phyloP scores from a whole-genome alignment of 805 yeast species.

The Candida ficus region DNA sequence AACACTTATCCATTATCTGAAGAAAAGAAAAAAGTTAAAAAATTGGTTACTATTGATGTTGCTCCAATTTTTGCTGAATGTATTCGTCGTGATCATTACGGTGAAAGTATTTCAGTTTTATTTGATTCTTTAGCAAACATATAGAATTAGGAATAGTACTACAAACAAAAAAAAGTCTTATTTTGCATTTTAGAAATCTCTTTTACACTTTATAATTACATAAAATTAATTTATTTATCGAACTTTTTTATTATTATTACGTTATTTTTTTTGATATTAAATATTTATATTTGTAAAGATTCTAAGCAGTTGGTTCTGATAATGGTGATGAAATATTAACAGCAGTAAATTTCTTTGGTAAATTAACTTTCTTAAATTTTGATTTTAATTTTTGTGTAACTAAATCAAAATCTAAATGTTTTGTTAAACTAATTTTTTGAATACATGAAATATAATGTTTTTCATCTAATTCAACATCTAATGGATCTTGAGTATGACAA shows the following conservation, averaged over 20 bases:
- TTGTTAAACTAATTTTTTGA: constrained; percentile 82
- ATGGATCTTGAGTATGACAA: constrained; percentile 95
- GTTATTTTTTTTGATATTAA: background rate
- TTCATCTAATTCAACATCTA: constrained; percentile 93
- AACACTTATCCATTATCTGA: constrained; percentile 89
- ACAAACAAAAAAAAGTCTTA: too few species aligned
- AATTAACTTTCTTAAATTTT: constrained; percentile 77
- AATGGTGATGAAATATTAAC: constrained; percentile 76
- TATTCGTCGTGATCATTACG: constrained; percentile 97
- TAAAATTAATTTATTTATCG: background rate
- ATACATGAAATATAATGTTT: constrained; percentile 96
- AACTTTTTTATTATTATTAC: background rate
- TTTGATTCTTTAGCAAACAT: constrained; percentile 76
- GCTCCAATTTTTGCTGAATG: constrained; percentile 97
- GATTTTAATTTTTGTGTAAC: constrained; percentile 76
- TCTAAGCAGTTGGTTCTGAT: constrained; percentile 16
- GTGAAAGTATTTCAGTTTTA: constrained; percentile 90
- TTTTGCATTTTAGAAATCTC: too few species aligned
- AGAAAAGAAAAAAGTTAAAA: constrained; percentile 54
- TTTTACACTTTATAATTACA: too few species aligned
- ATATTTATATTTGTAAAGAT: background rate
- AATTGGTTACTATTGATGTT: constrained; percentile 84
- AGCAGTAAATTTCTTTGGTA: constrained; percentile 90
- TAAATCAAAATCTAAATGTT: constrained; percentile 89
- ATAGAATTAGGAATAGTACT: too few species aligned